Conservation (phyloP, 2,329 filamentous ascomycete genomes). For the Aspergillus flavus region DNA sequence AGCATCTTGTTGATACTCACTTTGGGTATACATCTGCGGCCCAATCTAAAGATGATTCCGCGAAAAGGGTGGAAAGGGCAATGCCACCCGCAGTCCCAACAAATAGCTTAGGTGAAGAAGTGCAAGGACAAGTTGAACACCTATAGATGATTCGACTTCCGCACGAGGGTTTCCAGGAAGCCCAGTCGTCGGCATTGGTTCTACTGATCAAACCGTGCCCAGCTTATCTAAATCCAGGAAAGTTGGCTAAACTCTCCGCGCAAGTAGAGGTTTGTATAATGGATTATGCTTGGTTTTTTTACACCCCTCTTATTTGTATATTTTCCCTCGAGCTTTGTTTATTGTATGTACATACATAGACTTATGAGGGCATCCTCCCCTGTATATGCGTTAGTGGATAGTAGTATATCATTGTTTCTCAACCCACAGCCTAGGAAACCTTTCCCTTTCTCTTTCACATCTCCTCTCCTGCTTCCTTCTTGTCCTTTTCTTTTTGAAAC, state of each 20-base stretch:
- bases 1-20: conserved; percentile 92
- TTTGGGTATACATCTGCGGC: conserved; percentile 76
- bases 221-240: neutral
- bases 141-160: neutral
- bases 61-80: conserved; percentile 69
- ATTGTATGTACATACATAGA: neutral
- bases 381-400: neutral
- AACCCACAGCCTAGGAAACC: neutral
- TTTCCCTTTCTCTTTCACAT: neutral
- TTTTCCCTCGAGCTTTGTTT: neutral
- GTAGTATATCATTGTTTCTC: neutral
- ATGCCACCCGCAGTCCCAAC: conserved; percentile 60
- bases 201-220: neutral
- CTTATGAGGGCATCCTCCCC: neutral
- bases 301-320: neutral
- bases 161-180: neutral
- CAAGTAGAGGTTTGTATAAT: neutral
- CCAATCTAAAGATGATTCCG: conserved; percentile 67
- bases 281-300: neutral
- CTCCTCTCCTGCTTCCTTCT: neutral
- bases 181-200: too few species aligned
- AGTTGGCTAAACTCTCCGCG: neutral
- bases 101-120: conserved; percentile 23
- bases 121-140: neutral
- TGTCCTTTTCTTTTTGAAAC: neutral